Evolutionary conservation across 2,329 filamentous ascomycete species (phyloP), one percentile per base, ranked within the genome.

Genomic region (Trichoderma sp.): DNA sequence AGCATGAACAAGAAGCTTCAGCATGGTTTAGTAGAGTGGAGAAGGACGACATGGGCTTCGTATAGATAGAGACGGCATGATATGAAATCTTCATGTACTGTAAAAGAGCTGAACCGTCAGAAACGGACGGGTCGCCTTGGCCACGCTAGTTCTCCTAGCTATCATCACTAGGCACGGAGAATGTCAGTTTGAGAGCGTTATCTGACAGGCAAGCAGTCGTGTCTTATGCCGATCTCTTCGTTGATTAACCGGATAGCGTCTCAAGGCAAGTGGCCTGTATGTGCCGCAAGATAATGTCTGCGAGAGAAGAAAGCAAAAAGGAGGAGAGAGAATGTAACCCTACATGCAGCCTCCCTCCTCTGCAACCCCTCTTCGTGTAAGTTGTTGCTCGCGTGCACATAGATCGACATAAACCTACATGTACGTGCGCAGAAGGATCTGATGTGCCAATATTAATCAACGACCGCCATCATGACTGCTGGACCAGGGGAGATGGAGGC

Each of bases 261-360:
- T 11, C 14, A 51, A 68, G 12, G 7, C 14, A 53, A 28, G 47
- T 34, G 18, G 14, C 36, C 36, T 68, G 26, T 18, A 60, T n/a
- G 21, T 53, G 56, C 18, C n/a, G 28, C 34, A 11, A 51, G 12
- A 30, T 24, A 15, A 24, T 67, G 12, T 24, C 6, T 21, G 4
- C n/a, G 5, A 24, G 36, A 62, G 8, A 15, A 36, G 57, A 15
- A 51, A 51, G 21, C 32, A n/a, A 53, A 51, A 51, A 61, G 51
- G 30, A 57, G n/a, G 36, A 69, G 62, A 70, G 60, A 71, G 9
- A 26, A 36, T 70, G 58, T 62, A 70, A 70, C 66, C 39, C 66
- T 70, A 30, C 66, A 18, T 70, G 57, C 53, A 72, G 26, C 36
- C 32, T 32, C 56, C 15, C 32, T 34, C 3, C 26, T 39, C 11